Percentiles rank a stretch among this genome's conserved stretches.
phyloP scores from a whole-genome alignment of 2,329 filamentous ascomycete genomes.

The Neofusicoccum parvum region DNA sequence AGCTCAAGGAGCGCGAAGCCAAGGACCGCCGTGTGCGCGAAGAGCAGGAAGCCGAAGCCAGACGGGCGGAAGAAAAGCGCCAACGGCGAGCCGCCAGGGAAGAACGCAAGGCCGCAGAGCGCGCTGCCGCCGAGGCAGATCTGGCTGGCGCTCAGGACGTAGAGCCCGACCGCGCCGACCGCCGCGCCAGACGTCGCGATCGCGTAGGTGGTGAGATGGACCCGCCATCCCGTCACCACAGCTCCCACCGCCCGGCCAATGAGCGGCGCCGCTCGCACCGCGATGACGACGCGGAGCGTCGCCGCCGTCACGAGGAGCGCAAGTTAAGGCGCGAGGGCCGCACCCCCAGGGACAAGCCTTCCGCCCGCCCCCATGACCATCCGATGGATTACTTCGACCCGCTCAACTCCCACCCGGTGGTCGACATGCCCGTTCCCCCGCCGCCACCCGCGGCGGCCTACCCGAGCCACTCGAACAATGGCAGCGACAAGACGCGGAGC shows the following conservation, averaged over 20 bases:
- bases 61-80: conserved; percentile 43
- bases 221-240: background rate
- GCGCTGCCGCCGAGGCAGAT: conserved; percentile 24
- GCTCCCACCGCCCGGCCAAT: conserved; percentile 32
- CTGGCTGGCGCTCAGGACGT: conserved; percentile 21
- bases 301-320: conserved; percentile 47
- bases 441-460: conserved; percentile 26
- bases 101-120: conserved; percentile 30
- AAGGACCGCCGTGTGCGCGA: background rate
- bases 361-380: conserved; percentile 35
- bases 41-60: conserved; percentile 37
- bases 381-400: conserved; percentile 47
- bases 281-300: conserved; percentile 39
- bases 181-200: conserved; percentile 21
- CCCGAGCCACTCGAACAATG: conserved; percentile 33
- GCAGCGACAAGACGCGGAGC: conserved; percentile 50
- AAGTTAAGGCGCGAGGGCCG: conserved; percentile 39
- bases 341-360: conserved; percentile 31
- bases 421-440: background rate
- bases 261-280: conserved; percentile 40
- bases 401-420: conserved; percentile 35
- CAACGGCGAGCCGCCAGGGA: conserved; percentile 36
- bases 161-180: conserved; percentile 31
- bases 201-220: background rate
- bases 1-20: conserved; percentile 1